Percentiles rank a stretch among this genome's conserved stretches.
Conservation (phyloP, 768 basidiomycete species). For the Leccinum uliginosum region DNA sequence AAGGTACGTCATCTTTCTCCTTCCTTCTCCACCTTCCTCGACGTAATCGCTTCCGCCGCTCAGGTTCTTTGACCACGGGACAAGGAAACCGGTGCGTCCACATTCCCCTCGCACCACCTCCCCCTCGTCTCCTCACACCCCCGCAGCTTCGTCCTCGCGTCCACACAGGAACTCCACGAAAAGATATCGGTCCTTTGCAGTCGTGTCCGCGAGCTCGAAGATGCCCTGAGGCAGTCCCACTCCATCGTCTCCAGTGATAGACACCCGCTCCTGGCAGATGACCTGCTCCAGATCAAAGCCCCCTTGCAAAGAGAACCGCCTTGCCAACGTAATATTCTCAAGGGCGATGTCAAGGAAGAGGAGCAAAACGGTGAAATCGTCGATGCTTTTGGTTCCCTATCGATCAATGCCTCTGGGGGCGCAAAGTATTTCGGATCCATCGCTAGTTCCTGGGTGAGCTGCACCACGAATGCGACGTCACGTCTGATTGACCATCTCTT, state of each 20-base stretch:
- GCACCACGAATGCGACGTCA: background rate
- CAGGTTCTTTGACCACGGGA: constrained; percentile 77
- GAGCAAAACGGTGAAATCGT: constrained; percentile 64
- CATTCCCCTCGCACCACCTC: background rate
- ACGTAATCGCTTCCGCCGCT: constrained; percentile 13
- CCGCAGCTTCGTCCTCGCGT: constrained; percentile 69
- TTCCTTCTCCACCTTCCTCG: constrained; percentile 11
- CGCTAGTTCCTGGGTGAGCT: constrained; percentile 67
- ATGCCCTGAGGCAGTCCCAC: constrained; percentile 60
- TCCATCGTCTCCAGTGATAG: constrained; percentile 50
- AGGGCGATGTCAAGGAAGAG: constrained; percentile 51
- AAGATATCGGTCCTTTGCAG: constrained; percentile 71
- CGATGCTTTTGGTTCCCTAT: constrained; percentile 77
- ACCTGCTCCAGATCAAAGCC: constrained; percentile 70
- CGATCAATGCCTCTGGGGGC: constrained; percentile 65
- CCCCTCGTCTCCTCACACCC: background rate
- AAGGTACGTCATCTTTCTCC: constrained; percentile 44
- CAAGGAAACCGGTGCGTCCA: constrained; percentile 67
- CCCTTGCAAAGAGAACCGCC: constrained; percentile 68
- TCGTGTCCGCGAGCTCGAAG: constrained; percentile 75
- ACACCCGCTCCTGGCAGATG: constrained; percentile 68
- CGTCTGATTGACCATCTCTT: constrained; percentile 7
- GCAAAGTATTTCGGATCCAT: constrained; percentile 75
- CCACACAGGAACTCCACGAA: constrained; percentile 77
- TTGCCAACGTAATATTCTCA: constrained; percentile 35